Conservation (phyloP, 495 filamentous ascomycete species). For the Hypoxylon fragiforme region DNA sequence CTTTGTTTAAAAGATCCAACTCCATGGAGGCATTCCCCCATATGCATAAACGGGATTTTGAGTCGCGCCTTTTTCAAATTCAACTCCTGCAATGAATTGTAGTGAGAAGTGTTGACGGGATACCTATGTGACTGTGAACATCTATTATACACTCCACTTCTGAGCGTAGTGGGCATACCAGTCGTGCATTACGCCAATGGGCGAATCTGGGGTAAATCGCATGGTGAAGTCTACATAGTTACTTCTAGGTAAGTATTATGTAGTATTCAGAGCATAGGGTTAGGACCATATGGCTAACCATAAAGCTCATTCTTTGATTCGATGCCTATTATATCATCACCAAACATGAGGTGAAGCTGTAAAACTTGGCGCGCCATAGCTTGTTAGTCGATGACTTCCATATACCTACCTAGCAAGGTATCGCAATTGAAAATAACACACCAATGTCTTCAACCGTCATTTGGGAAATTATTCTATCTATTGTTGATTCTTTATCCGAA, state of each 20-base stretch:
- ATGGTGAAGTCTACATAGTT: conserved; percentile 35
- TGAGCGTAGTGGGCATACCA: conserved; percentile 13
- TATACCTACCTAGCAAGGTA: too few relatives aligned
- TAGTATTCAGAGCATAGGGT: background rate
- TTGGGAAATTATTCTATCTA: conserved; percentile 33
- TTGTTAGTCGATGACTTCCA: background rate
- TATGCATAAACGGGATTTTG: conserved; percentile 43
- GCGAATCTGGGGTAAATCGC: conserved; percentile 39
- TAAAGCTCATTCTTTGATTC: conserved; percentile 47
- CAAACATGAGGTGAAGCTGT: conserved; percentile 51
- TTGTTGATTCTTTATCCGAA: conserved; percentile 24
- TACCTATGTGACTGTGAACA: conserved; percentile 31
- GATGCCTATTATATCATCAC: conserved; percentile 45
- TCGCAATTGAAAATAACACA: too few relatives aligned
- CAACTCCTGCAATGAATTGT: conserved; percentile 43
- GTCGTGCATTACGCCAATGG: conserved; percentile 39
- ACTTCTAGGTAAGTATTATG: background rate
- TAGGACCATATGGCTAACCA: conserved; percentile 27
- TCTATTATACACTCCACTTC: background rate
- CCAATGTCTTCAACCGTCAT: conserved; percentile 39
- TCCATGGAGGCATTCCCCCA: conserved; percentile 47
- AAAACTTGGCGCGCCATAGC: conserved; percentile 23
- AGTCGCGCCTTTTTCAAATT: conserved; percentile 39
- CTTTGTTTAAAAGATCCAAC: conserved; percentile 48
- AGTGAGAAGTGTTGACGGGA: conserved; percentile 42